Base-by-base conservation (phyloP, 2,329 filamentous ascomycete species). In the Penicillium sclerotigenum region DNA sequence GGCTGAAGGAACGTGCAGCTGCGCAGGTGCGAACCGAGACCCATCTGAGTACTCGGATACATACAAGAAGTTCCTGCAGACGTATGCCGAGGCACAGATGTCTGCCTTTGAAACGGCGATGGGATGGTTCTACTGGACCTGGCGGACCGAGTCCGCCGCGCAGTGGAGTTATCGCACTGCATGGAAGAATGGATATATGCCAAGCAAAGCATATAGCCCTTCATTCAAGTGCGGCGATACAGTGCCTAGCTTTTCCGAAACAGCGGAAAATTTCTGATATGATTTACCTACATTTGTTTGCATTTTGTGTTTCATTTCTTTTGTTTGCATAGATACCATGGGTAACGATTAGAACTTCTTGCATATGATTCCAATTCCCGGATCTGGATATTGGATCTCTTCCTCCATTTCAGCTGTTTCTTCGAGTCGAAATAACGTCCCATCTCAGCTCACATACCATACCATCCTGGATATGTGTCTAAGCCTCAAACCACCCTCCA, bases 81-180 rank as follows among this genome's bases (percentile, higher is more conserved):
- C 89, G 75, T 97, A 97, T 75, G 94, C 94, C 6, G 88, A 96
- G 75, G 94, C 92, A 52, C 94, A 99, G 78, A 99, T 99, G 90
- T 82, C 87, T 65, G 90, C 87, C 57, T 99, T 97, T 69, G 93
- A 97, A 74, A 86, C 87, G 60, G 91, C 90, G 6, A 94, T 89
- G 87, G 94, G 94, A 47, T 99, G 94, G 94, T 97, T 96, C 77
- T 99, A 99, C 77, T 99, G 94, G 94, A 97, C 92, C 33, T 96
- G 94, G 93, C 85, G 91, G 75, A 96, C 93, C 29, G 93, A 97
- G 79, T 81, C 76, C 62, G 87, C 89, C 47, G 80, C 86, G 57
- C 91, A 97, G 76, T 99, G 94, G 94, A 96, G 91, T 72, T 77
- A 75, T 46, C 71, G 67, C 10, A 70, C 70, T 2, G 72, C 69